Evolutionary conservation across 2,329 filamentous ascomycete species (phyloP).

Genomic region (Coniosporium tulheliwenetii): DNA sequence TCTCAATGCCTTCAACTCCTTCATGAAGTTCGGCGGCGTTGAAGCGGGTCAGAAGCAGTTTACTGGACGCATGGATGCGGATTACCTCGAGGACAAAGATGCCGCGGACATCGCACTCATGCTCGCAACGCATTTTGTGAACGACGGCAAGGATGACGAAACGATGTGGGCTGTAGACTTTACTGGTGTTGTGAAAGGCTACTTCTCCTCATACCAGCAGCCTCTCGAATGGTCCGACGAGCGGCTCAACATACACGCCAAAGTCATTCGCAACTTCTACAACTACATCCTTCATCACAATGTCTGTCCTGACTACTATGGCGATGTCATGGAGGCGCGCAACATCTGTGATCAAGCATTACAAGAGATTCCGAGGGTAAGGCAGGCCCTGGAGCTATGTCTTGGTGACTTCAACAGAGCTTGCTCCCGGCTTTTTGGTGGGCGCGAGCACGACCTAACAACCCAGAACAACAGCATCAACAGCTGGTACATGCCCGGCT

Average conservation of each 20-base stretch:
- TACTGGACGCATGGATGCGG: conserved; percentile 40
- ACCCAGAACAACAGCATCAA: conserved; percentile 24
- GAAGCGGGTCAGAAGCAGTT: conserved; percentile 48
- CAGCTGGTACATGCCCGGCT: conserved; percentile 6
- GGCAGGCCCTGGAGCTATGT: conserved; percentile 34
- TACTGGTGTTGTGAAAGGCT: conserved; percentile 58
- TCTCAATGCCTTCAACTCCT: conserved; percentile 56
- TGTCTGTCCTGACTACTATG: conserved; percentile 67
- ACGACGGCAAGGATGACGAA: conserved; percentile 28
- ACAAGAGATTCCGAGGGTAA: conserved; percentile 47
- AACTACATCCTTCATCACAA: conserved; percentile 74
- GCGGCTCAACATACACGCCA: conserved; percentile 41
- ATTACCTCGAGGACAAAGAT: conserved; percentile 46
- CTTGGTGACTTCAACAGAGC: conserved; percentile 74
- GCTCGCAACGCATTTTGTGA: conserved; percentile 46
- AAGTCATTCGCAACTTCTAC: conserved; percentile 70
- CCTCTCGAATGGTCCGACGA: conserved; percentile 39
- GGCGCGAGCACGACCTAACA: conserved; percentile 28
- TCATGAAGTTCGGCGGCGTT: conserved; percentile 71
- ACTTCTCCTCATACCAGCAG: conserved; percentile 32
- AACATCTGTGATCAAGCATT: conserved; percentile 50
- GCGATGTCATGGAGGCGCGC: conserved; percentile 51
- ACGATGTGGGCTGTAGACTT: conserved; percentile 66
- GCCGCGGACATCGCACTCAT: conserved; percentile 49
- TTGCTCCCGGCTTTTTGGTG: conserved; percentile 52